Evolutionary conservation across 257 asterid genomes (phyloP).

Genomic region (Solanum raphanifolium): DNA sequence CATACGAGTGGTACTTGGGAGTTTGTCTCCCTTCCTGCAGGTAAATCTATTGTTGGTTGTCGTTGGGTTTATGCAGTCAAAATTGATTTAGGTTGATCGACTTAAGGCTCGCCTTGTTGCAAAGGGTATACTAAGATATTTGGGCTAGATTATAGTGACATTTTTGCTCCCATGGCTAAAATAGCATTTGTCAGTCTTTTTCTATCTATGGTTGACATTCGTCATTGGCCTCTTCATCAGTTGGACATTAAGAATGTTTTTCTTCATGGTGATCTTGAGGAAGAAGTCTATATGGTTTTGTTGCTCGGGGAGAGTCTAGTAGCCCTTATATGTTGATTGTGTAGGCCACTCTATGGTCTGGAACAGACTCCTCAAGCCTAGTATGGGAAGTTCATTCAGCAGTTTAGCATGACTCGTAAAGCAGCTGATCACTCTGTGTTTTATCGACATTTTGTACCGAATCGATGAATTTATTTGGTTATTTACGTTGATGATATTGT

Average conservation of each 20-base stretch:
- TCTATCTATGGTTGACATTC: not conserved
- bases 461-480: not conserved
- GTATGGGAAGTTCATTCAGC: not conserved
- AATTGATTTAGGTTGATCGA: not conserved
- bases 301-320: not conserved
- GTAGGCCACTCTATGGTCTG: not conserved
- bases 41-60: not conserved
- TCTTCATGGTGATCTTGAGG: not conserved
- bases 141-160: not conserved
- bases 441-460: not conserved
- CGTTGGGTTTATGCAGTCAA: not conserved
- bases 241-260: not conserved
- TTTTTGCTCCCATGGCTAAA: not conserved
- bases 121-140: not conserved
- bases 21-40: not conserved
- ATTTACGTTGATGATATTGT: not conserved
- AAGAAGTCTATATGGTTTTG: not conserved
- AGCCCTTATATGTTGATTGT: not conserved
- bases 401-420: not conserved
- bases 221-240: not conserved
- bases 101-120: not conserved
- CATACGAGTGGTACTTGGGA: not conserved
- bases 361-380: not conserved
- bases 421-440: not conserved
- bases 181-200: not conserved